Conservation (phyloP, 164 flowering plant species). For the Aristolochia californica region DNA sequence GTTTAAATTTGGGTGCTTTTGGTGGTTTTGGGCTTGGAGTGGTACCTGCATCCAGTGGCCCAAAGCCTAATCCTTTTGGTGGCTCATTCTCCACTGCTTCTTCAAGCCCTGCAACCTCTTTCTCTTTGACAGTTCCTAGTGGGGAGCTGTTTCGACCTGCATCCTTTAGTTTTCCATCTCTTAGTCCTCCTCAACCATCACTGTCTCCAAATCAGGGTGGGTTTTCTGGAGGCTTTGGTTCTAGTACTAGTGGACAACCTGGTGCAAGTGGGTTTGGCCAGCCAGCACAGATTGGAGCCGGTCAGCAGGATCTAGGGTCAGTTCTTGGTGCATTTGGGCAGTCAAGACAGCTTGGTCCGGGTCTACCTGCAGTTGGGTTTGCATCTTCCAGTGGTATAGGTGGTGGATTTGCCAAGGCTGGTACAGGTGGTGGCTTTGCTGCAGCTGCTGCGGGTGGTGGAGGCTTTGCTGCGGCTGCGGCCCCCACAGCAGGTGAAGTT, state of each 20-base stretch:
- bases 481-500: too few relatives aligned
- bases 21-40: conserved; percentile 70
- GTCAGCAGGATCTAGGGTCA: conserved; percentile 79
- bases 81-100: conserved; percentile 28
- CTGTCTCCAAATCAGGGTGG: conserved; percentile 24
- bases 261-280: conserved; percentile 63
- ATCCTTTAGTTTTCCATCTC: conserved; percentile 55
- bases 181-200: conserved; percentile 37
- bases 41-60: conserved; percentile 29
- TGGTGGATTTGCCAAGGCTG: conserved; percentile 32
- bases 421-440: conserved; percentile 28
- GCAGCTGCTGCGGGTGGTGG: conserved; percentile 18
- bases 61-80: conserved; percentile 72
- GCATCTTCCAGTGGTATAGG: conserved; percentile 34
- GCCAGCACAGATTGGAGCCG: conserved; percentile 59
- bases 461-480: conserved; percentile 15
- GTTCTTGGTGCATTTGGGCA: conserved; percentile 93
- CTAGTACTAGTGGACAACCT: conserved; percentile 26
- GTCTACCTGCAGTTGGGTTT: conserved; percentile 42
- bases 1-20: conserved; percentile 44
- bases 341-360: conserved; percentile 79
- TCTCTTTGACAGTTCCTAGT: conserved; percentile 33
- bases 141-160: conserved; percentile 84
- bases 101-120: conserved; percentile 29
- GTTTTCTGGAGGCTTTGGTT: conserved; percentile 44